Conservation (phyloP, 257 asterid species). For the Plantago ovata region DNA sequence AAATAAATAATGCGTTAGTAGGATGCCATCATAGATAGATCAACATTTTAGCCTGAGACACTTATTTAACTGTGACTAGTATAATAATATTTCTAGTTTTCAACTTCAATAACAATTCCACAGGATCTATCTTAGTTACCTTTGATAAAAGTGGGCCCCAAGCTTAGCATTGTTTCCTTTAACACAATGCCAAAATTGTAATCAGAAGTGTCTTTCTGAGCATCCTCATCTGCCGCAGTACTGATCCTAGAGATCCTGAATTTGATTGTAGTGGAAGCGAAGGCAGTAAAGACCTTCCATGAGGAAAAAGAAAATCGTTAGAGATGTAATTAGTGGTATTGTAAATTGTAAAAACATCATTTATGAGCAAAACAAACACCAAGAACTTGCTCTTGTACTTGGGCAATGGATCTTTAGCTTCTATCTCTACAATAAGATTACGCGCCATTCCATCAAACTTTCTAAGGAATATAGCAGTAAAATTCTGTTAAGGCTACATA, state of each 20-base stretch:
- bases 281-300: slow-evolving; percentile 78
- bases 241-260: slow-evolving; percentile 53
- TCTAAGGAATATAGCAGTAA: too few species aligned
- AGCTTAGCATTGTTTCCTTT: slow-evolving; percentile 78
- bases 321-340: slow-evolving; percentile 28
- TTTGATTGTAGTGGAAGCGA: slow-evolving; percentile 71
- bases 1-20: background rate
- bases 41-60: slow-evolving; percentile 18
- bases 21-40: slow-evolving; percentile 16
- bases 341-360: too few species aligned
- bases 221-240: slow-evolving; percentile 39
- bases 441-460: too few species aligned
- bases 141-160: slow-evolving; percentile 98
- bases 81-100: slow-evolving; percentile 11
- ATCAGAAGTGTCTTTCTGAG: slow-evolving; percentile 41
- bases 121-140: slow-evolving; percentile 33
- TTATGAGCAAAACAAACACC: too few species aligned
- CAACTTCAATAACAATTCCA: slow-evolving; percentile 4
- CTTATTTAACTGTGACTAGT: slow-evolving; percentile 10
- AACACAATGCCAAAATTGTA: slow-evolving; percentile 65
- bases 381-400: too few species aligned
- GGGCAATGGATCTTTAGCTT: too few species aligned
- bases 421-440: too few species aligned
- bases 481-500: too few species aligned
- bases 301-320: slow-evolving; percentile 31